Evolutionary conservation across 2,329 filamentous ascomycete species (phyloP).

Genomic region (Alternaria atra): DNA sequence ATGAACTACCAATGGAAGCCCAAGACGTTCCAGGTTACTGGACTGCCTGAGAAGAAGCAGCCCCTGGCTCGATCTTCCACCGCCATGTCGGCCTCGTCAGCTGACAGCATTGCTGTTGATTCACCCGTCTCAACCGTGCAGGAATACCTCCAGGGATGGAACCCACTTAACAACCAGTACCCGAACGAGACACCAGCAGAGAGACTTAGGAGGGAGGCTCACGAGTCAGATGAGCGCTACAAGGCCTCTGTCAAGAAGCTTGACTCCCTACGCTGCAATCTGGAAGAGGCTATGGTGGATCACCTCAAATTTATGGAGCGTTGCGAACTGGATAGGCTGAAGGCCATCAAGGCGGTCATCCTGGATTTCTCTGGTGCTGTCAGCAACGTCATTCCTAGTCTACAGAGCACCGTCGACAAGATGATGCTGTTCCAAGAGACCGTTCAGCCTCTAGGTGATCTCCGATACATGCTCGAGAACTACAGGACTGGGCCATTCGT

Average conservation of each 20-base stretch:
- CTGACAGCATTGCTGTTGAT: slow-evolving; percentile 66
- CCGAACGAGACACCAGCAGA: slow-evolving; percentile 94
- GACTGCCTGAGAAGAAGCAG: slow-evolving; percentile 87
- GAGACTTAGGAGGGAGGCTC: slow-evolving; percentile 85
- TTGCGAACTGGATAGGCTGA: slow-evolving; percentile 93
- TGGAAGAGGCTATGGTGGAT: slow-evolving; percentile 94
- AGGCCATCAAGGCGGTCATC: slow-evolving; percentile 97
- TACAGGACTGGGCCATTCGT: slow-evolving; percentile 94
- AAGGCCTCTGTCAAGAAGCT: slow-evolving; percentile 85
- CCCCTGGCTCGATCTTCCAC: slow-evolving; percentile 78
- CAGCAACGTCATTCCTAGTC: slow-evolving; percentile 95
- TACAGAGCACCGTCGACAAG: slow-evolving; percentile 95
- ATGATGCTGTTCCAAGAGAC: slow-evolving; percentile 99
- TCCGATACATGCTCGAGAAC: slow-evolving; percentile 94
- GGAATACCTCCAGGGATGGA: slow-evolving; percentile 92
- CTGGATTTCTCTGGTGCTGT: slow-evolving; percentile 97
- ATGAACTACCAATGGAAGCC: slow-evolving; percentile 98
- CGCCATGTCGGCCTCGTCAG: slow-evolving; percentile 58
- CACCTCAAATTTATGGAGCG: slow-evolving; percentile 97
- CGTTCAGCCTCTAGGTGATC: slow-evolving; percentile 88
- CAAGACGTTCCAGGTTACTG: slow-evolving; percentile 87
- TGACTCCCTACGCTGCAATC: slow-evolving; percentile 87
- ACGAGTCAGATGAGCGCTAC: slow-evolving; percentile 92
- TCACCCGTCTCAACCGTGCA: slow-evolving; percentile 85
- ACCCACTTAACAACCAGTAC: slow-evolving; percentile 85